These are phyloP conservation scores for Entophlyctis luteolus DNA, from an alignment of 192 early-diverging fungal genomes.

Conservation along the genomic window DNA sequence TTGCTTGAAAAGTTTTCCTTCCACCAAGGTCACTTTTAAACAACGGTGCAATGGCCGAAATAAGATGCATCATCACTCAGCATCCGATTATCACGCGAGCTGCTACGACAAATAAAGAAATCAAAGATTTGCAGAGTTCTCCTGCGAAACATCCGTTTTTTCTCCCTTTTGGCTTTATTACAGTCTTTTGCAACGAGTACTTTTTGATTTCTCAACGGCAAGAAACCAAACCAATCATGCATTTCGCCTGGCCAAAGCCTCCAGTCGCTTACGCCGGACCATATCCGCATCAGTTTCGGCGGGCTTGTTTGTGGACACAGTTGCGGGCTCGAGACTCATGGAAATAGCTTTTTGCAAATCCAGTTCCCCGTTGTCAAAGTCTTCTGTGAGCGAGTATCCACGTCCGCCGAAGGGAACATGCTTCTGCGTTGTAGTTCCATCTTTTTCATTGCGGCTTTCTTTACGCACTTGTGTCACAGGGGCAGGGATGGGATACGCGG, in stretches of 20 bases:
- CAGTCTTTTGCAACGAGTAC: no score
- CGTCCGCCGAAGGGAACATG: conserved; percentile 13
- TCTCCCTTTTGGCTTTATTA: no score
- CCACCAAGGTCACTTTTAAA: no score
- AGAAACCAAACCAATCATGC: no score
- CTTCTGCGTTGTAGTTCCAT: not conserved
- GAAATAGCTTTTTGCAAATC: not conserved
- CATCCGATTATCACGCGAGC: no score
- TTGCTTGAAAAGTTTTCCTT: no score
- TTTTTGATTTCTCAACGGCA: no score
- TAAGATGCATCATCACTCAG: not conserved
- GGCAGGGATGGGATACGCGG: conserved; percentile 29
- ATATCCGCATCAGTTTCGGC: conserved; percentile 14
- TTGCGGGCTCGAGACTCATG: not conserved
- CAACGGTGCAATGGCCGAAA: no score
- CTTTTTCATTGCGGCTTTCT: not conserved
- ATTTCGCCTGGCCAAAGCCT: conserved; percentile 19
- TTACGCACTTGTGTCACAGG: not conserved
- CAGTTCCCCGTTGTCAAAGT: not conserved
- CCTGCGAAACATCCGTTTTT: no score
- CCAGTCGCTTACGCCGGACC: conserved; percentile 21
- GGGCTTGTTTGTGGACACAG: not conserved
- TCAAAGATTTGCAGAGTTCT: no score
- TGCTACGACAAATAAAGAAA: no score
- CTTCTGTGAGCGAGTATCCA: conserved; percentile 12